Evolutionary conservation across 176 grass and related monocot species (phyloP).

Genomic region (Rhipidocladum racemiflorum): DNA sequence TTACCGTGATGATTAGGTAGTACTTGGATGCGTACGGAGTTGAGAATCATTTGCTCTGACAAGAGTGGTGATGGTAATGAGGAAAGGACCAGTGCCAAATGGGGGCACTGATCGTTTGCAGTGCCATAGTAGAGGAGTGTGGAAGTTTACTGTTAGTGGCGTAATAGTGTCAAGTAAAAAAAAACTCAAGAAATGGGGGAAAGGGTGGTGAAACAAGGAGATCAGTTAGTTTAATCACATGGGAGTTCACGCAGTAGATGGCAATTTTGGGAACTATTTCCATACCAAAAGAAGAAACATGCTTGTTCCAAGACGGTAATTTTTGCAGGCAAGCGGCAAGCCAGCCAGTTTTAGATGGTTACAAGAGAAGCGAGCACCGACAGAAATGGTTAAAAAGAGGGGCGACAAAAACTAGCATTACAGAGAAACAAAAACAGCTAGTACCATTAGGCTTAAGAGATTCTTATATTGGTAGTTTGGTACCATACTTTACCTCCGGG

Average conservation of each 20-base stretch:
- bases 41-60: background rate
- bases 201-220: background rate
- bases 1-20: background rate
- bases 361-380: background rate
- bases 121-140: background rate
- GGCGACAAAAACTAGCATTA: background rate
- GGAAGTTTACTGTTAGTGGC: background rate
- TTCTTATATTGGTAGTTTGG: background rate
- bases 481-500: constrained; percentile 55
- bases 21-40: background rate
- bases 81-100: background rate
- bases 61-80: background rate
- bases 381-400: constrained; percentile 33
- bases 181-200: too few relatives aligned
- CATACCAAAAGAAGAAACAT: constrained; percentile 45
- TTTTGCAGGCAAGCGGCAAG: constrained; percentile 22
- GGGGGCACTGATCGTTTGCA: constrained; percentile 9
- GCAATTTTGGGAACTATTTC: constrained; percentile 29
- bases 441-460: background rate
- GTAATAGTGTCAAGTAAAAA: background rate
- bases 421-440: background rate
- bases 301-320: background rate
- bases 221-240: background rate
- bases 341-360: constrained; percentile 14
- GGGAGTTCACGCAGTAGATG: constrained; percentile 2